Evolutionary conservation across 306 rosid species (phyloP), one percentile per base, ranked within the genome.

Genomic region (Glycine latifolia): DNA sequence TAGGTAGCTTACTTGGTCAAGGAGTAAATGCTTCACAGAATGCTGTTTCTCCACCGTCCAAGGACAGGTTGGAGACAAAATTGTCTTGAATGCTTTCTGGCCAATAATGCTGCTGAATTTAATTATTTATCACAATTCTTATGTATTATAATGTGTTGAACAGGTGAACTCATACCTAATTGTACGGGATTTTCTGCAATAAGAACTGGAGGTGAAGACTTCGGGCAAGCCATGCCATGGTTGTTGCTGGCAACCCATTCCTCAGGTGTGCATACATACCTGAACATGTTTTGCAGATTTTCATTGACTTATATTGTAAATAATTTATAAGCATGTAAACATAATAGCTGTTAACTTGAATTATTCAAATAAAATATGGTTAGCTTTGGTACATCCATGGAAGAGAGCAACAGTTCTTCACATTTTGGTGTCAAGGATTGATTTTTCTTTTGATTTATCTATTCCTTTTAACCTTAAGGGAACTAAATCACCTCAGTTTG

Each of bases 1-100:
- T 47, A 7, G 50, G 11, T 8, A 8, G 50, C 50, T 44, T 47
- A 47, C 50, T 47, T 62, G 80, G 89, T 67, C 86, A 78, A 80
- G 89, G 89, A 78, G 63, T 70, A 62, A 80, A 79, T 46, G 48
- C 85, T 87, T 77, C 86, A 15, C 88, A 77, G 12, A 81, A 83
- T 67, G 53, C 31, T 53, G 72, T 67, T 71, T 59, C 87, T 76
- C 89, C 83, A 72, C 86, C 91, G 41, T 76, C 94, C 11, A 88
- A 85, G 71, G 91, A 90, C 68, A 90, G 90, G 86, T 94, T 94
- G 53, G 93, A 87, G 84, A 82, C 97, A 79, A 94, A 91, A 80
- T 94, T 94, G 52, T 9, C 11, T 8, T 9, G 44, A 47, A 47
- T 47, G 50, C 50, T 47, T 47, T 47, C 11, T 2, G 0, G 11